Base-by-base conservation (phyloP, 495 filamentous ascomycete genomes). In the Penicillium robsamsonii region DNA sequence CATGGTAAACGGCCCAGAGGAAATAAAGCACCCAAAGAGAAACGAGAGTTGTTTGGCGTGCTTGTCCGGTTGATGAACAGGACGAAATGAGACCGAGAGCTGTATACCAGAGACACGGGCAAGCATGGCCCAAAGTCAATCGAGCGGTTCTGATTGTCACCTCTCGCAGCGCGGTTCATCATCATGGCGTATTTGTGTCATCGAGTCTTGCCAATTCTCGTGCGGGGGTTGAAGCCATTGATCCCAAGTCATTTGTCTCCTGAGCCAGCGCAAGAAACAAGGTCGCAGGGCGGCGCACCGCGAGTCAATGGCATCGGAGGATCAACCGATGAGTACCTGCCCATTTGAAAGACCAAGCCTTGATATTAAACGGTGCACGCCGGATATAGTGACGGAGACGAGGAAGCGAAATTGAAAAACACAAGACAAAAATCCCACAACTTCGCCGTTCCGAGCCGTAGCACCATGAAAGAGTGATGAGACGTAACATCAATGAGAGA, bases 371-470 rank as follows among this genome's bases (percentile, higher is more conserved):
- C 64, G 65, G 61, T 59, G 63, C 61, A 69, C 57, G 71, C 61
- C 73, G 63, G 59, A 60, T 58, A 68, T 69, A 63, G 51, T 60
- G 57, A 60, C 50, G 56, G 51, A 22, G 57, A 62, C 51, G 51
- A 53, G 50, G 54, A 65, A 66, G 53, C 47, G 63, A 60, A 65
- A 64, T 55, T 20, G 60, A 65, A 64, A 64, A 59, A 57, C 51
- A 61, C 57, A 60, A 62, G 59, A 66, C 54, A 67, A 50, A 58
- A 61, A 62, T 62, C 59, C 58, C 58, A 67, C 54, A 68, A 68
- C 59, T 71, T 74, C 68, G 74, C 71, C 74, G 67, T 73, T 74
- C 70, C 68, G 63, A 75, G 68, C 72, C 74, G 67, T 75, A 67
- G 70, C 70, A 75, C 74, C 74, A 69, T 76, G 66, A 72, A 73